Base-by-base conservation (phyloP, 2,329 filamentous ascomycete genomes). In the Cladosporium cucumerinum region DNA sequence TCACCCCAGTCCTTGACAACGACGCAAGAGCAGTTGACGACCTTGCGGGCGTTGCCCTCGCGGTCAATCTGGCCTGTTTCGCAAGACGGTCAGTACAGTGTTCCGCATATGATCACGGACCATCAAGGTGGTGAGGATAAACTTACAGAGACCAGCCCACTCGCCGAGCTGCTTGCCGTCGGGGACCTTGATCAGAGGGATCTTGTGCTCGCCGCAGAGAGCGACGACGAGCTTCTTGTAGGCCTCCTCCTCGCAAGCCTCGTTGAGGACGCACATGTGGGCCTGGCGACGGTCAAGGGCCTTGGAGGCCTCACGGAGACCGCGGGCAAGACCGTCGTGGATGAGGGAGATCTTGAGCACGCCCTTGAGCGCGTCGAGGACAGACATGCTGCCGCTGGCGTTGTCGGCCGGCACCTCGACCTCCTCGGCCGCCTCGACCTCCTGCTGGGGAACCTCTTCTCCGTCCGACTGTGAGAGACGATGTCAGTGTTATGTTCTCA, bases 141-240 rank as follows among this genome's bases (percentile, higher is more conserved):
- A 93, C 94, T 81, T 89, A 98, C 95, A 99, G 79, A 99, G 89
- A 85, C 95, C 95, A 80, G 96, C 94, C 95, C 95, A 99, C 87
- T 99, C 95, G 86, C 95, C 95, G 77, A 99, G 87, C 88, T 97
- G 92, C 90, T 99, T 99, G 83, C 95, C 95, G 82, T 99, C 95
- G 74, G 93, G 94, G 71, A 99, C 95, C 92, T 99, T 98, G 89
- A 99, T 99, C 77, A 99, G 86, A 73, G 95, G 95, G 78, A 99
- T 99, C 89, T 97, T 97, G 87, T 99, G 95, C 89, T 99, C 95
- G 71, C 90, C 92, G 91, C 95, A 99, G 68, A 99, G 91, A 70
- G 95, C 95, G 75, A 98, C 91, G 77, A 99, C 94, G 73, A 99
- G 89, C 91, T 99, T 99, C 93, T 99, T 99, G 89, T 99, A 99